Evolutionary conservation across 2,329 filamentous ascomycete species (phyloP).

Genomic region (Rhexocercosporidium sp.): DNA sequence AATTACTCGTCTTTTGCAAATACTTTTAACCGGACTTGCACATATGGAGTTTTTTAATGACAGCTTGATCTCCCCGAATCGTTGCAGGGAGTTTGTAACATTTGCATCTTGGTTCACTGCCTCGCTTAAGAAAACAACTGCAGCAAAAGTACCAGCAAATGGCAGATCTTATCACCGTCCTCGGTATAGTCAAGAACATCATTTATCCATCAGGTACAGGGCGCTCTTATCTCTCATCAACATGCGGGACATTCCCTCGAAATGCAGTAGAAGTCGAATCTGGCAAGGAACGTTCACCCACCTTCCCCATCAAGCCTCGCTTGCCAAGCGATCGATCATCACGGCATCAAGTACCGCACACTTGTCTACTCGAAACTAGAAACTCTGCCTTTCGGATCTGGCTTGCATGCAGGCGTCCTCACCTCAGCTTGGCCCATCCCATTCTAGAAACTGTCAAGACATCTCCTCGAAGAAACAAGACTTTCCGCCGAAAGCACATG

Average conservation of each 20-base stretch:
- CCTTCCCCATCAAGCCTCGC: slow-evolving; percentile 9
- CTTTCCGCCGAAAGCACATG: neutral
- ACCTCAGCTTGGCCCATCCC: neutral
- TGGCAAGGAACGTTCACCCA: too few species aligned
- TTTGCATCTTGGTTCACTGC: too few species aligned
- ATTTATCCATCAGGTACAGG: neutral
- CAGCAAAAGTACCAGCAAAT: too few species aligned
- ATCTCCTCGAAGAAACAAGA: neutral
- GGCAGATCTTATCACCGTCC: too few species aligned
- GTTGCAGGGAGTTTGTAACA: too few species aligned
- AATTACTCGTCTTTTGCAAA: too few species aligned
- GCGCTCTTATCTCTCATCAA: neutral
- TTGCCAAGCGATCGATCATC: slow-evolving; percentile 1
- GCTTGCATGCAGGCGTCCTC: neutral
- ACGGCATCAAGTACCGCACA: slow-evolving; percentile 4
- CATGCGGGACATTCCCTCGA: neutral
- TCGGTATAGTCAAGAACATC: too few species aligned
- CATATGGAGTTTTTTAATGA: too few species aligned
- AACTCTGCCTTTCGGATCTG: neutral
- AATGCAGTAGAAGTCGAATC: neutral
- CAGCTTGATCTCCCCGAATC: too few species aligned
- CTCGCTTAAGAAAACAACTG: too few species aligned
- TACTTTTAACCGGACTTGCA: too few species aligned
- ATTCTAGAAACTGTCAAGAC: slow-evolving; percentile 12
- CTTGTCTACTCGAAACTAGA: neutral